Percentiles rank a stretch among this genome's conserved stretches.
These are phyloP conservation scores for Fonsecaea multimorphosa DNA, from an alignment of 2,329 filamentous ascomycete species.

Conservation along the genomic window DNA sequence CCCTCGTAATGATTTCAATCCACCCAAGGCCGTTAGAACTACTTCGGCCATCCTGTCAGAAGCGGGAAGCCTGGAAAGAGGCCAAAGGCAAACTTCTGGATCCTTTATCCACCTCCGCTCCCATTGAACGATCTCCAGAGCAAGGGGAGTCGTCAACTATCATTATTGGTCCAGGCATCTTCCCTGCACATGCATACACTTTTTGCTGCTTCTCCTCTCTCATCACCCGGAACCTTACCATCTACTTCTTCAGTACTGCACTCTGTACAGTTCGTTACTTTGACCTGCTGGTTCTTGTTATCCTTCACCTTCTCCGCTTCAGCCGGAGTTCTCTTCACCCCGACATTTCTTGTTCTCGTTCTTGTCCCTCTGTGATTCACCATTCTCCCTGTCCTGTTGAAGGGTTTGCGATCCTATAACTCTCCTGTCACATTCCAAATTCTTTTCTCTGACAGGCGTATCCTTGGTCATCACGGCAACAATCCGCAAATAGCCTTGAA, in stretches of 20 bases:
- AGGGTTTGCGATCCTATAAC: background rate
- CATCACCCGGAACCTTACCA: constrained; percentile 5
- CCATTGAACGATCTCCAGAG: background rate
- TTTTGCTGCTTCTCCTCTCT: constrained; percentile 1
- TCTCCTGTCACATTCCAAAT: constrained; percentile 7
- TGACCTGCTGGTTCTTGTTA: constrained; percentile 4
- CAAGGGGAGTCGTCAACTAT: constrained; percentile 1
- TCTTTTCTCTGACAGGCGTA: constrained; percentile 24
- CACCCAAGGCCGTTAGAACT: constrained; percentile 6
- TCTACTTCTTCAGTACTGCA: constrained; percentile 12
- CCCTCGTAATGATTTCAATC: constrained; percentile 10
- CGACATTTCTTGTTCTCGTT: background rate
- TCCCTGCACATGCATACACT: constrained; percentile 14
- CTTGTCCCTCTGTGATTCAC: background rate
- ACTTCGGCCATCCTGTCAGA: constrained; percentile 4
- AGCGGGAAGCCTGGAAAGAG: constrained; percentile 4
- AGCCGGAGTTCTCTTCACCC: constrained; percentile 2
- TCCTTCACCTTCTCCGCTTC: constrained; percentile 11
- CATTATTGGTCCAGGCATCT: constrained; percentile 12
- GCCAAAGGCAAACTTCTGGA: constrained; percentile 5
- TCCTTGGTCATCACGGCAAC: constrained; percentile 3
- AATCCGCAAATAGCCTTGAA: constrained; percentile 1
- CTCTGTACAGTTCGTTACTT: background rate
- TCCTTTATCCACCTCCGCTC: constrained; percentile 2
- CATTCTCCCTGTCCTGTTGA: background rate